A percentile compares a stretch with the other conserved stretches of the same genome.
These are phyloP conservation scores for Erythrophleum fordii DNA, from an alignment of 306 rosid species.

Conservation along the genomic window DNA sequence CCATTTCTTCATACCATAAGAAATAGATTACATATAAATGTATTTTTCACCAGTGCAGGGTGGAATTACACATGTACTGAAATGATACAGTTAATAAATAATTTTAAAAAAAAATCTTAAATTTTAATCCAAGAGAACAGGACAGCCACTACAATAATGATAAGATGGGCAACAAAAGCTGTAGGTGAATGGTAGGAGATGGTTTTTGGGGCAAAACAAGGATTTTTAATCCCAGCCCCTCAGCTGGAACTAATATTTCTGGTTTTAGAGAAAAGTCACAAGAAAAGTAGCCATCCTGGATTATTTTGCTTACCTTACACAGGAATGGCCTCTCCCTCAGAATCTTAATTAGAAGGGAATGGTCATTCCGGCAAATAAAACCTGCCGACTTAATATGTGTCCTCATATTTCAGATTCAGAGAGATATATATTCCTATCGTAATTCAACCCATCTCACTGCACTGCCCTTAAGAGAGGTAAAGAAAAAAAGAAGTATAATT, in stretches of 20 bases:
- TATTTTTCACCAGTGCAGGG: not conserved
- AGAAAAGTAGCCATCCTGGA: constrained; percentile 21
- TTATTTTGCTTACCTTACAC: constrained; percentile 22
- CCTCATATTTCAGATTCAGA: not conserved
- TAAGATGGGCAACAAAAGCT: not conserved
- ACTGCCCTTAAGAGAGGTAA: not conserved
- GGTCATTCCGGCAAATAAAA: constrained; percentile 22
- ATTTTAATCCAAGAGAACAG: not conserved
- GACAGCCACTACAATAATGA: not conserved
- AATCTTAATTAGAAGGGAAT: constrained; percentile 8
- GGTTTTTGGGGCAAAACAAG: not conserved
- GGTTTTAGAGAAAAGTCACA: constrained; percentile 4
- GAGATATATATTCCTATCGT: not conserved
- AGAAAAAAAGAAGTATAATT: no score
- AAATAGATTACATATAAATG: not conserved
- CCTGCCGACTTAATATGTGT: constrained; percentile 3
- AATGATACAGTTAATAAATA: not conserved
- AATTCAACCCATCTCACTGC: constrained; percentile 27
- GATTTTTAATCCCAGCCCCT: not conserved
- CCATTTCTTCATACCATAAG: not conserved
- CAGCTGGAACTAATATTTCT: constrained; percentile 16
- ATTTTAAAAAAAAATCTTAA: not conserved
- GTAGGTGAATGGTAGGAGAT: not conserved
- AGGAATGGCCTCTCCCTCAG: constrained; percentile 9
- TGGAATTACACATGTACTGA: not conserved